phyloP scores from a whole-genome alignment of 495 filamentous ascomycete genomes.

The Aspergillus carlsbadensis region DNA sequence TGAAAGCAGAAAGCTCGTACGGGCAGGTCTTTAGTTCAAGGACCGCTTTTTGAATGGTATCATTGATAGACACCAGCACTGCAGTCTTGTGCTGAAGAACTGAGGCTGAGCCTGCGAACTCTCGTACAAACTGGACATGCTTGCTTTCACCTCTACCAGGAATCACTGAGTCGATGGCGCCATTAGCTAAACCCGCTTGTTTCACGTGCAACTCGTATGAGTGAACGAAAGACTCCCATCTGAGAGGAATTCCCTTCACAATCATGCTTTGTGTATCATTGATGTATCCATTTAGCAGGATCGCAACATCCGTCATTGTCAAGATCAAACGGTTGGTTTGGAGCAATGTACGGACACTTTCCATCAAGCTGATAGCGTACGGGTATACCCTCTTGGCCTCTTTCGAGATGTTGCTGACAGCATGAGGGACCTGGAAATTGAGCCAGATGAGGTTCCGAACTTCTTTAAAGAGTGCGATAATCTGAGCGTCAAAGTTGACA shows the following conservation, averaged over 20 bases:
- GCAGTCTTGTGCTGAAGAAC: conserved; percentile 82
- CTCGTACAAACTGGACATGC: conserved; percentile 92
- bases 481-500: conserved; percentile 95
- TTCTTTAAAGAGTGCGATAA: conserved; percentile 97
- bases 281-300: conserved; percentile 84
- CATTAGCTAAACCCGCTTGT: conserved; percentile 58
- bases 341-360: conserved; percentile 84
- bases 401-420: conserved; percentile 91
- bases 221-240: conserved; percentile 97
- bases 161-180: conserved; percentile 57
- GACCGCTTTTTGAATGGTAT: conserved; percentile 79
- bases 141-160: conserved; percentile 73
- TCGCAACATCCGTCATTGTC: conserved; percentile 79
- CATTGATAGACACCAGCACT: conserved; percentile 72
- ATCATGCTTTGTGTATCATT: conserved; percentile 82
- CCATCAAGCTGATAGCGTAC: conserved; percentile 96
- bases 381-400: conserved; percentile 97
- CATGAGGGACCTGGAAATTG: conserved; percentile 87
- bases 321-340: conserved; percentile 82
- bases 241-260: conserved; percentile 78
- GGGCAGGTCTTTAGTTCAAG: conserved; percentile 81
- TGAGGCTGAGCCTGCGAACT: conserved; percentile 82
- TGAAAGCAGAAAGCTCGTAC: conserved; percentile 74
- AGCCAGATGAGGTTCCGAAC: conserved; percentile 95
- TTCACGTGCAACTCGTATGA: conserved; percentile 90